Conservation (phyloP, 2,329 filamentous ascomycete genomes). For the Decorospora gaudefroyi region DNA sequence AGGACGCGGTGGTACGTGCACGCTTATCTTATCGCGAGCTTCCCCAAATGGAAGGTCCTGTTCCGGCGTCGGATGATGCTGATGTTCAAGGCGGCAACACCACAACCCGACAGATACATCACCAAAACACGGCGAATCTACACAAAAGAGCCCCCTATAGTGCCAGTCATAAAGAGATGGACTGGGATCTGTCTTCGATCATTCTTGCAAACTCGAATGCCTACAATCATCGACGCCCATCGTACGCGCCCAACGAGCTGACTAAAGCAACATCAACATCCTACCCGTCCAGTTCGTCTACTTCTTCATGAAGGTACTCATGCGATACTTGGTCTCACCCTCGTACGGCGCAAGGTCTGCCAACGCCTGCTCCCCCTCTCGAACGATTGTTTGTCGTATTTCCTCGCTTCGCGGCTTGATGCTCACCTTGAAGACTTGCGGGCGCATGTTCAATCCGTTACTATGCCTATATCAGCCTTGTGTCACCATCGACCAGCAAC, state of each 20-base stretch:
- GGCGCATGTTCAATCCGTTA: conserved; percentile 64
- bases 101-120: too few species aligned
- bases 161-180: too few species aligned
- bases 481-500: neutral
- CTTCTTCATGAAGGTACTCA: conserved; percentile 48
- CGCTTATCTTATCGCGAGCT: conserved; percentile 1
- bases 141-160: too few species aligned
- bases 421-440: conserved; percentile 59
- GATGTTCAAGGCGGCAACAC: conserved; percentile 9
- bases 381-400: conserved; percentile 57
- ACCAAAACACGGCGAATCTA: too few species aligned
- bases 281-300: too few species aligned
- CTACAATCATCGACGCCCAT: too few species aligned
- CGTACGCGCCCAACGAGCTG: too few species aligned
- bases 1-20: neutral
- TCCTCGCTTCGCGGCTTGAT: conserved; percentile 57
- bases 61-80: conserved; percentile 4
- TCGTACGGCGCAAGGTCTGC: conserved; percentile 58
- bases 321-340: conserved; percentile 62
- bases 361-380: conserved; percentile 59
- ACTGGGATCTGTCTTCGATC: too few species aligned
- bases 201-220: too few species aligned
- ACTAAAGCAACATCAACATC: too few species aligned
- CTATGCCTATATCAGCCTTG: conserved; percentile 34
- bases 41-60: neutral